phyloP scores from a whole-genome alignment of 495 filamentous ascomycete genomes.

The Eremomyces bilateralis region DNA sequence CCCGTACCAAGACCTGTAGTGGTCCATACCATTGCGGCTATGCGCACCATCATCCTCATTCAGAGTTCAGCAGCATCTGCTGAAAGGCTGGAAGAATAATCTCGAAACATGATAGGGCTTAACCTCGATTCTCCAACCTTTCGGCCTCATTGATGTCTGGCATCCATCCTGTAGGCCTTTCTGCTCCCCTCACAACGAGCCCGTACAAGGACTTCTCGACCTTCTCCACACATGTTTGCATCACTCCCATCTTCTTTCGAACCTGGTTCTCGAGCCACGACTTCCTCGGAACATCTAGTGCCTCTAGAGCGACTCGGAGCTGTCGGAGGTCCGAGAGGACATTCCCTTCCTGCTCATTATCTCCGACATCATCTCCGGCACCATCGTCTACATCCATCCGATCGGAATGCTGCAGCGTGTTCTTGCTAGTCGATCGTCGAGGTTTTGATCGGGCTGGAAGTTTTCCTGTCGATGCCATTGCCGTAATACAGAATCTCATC shows the following conservation, averaged over 20 bases:
- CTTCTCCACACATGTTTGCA: conserved; percentile 77
- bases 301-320: conserved; percentile 52
- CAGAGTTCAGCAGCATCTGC: too few relatives aligned
- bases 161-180: conserved; percentile 81
- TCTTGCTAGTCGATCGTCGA: not conserved
- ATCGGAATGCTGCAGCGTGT: conserved; percentile 5
- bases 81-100: too few relatives aligned
- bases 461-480: conserved; percentile 40
- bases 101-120: too few relatives aligned
- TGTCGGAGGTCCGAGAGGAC: conserved; percentile 56
- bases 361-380: conserved; percentile 5
- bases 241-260: conserved; percentile 65
- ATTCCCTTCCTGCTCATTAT: conserved; percentile 21
- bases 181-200: conserved; percentile 61
- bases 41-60: too few relatives aligned
- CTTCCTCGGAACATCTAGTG: conserved; percentile 28
- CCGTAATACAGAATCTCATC: conserved; percentile 84
- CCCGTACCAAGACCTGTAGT: too few relatives aligned
- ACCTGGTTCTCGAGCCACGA: conserved; percentile 34
- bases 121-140: too few relatives aligned
- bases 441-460: conserved; percentile 23
- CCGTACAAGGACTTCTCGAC: conserved; percentile 81
- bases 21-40: too few relatives aligned
- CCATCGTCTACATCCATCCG: conserved; percentile 12
- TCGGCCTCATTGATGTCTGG: conserved; percentile 43